Evolutionary conservation across 306 rosid genomes (phyloP), one percentile per base, ranked within the genome.

Genomic region (Acmispon strigosus): DNA sequence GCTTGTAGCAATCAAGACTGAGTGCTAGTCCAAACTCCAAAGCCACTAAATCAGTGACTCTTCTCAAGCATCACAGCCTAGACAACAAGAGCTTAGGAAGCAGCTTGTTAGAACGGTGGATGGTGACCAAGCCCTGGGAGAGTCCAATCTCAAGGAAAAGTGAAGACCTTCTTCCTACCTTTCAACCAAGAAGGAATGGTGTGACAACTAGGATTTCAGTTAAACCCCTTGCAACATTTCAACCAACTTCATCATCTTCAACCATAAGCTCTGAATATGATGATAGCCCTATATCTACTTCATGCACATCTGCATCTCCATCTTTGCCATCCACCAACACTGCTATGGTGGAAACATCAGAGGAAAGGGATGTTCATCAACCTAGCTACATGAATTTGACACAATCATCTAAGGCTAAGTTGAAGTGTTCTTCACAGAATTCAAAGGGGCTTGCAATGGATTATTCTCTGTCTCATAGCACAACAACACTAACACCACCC

Each of bases 101-200:
- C 60, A 76, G 80, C 76, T 91, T 91, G 85, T 73, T 91, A 74
- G 97, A 94, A 32, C 62, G 86, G 4, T 91, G 97, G 96, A 87
- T 87, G 94, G 92, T 82, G 0, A 13, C 84, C 41, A 90, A 84
- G 72, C 92, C 98, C 48, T 88, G 96, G 97, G 96, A 89, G 74
- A 85, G 73, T 73, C 89, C 89, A 16, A 59, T 81, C 15, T 81
- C 87, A 0, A 79, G 77, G 70, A 89, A 50, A 69, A 84, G 78
- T 66, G 86, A 88, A 69, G 82, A 78, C 56, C 27, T 59, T 69
- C 53, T 43, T 34, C 64, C 71, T 47, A 37, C 53, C 14, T 67
- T 86, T 63, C 75, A 55, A 58, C 62, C 89, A 42, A 83, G 85
- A 75, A 91, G 66, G 73, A 89, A 90, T 75, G 79, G 85, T 42